These are phyloP conservation scores for Arthrobotrys musiformis DNA, from an alignment of 2,329 filamentous ascomycete genomes.

Conservation along the genomic window DNA sequence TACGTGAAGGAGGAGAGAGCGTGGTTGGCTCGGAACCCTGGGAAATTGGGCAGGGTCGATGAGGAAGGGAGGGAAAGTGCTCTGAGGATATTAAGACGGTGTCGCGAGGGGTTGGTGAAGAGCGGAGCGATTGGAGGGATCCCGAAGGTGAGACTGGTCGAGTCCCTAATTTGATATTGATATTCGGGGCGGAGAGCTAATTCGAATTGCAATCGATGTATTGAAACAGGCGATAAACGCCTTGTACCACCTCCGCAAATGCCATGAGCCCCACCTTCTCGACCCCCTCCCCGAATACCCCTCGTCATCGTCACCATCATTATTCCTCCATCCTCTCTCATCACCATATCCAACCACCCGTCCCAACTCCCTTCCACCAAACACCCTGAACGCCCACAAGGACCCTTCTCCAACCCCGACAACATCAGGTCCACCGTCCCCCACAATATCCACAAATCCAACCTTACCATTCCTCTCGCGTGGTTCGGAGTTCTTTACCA, in stretches of 20 bases:
- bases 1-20: constrained; percentile 57
- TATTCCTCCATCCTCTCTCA: constrained; percentile 19
- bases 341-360: constrained; percentile 59
- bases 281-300: constrained; percentile 10
- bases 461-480: constrained; percentile 63
- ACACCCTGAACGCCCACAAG: constrained; percentile 58
- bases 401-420: constrained; percentile 62
- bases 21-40: constrained; percentile 35
- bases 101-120: constrained; percentile 68
- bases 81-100: constrained; percentile 64
- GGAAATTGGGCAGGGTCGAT: constrained; percentile 29
- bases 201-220: neutral
- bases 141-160: constrained; percentile 64
- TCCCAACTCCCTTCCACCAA: constrained; percentile 65
- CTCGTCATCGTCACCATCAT: neutral
- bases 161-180: neutral
- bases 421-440: constrained; percentile 60
- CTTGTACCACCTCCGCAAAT: constrained; percentile 45
- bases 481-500: constrained; percentile 66
- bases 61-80: constrained; percentile 56
- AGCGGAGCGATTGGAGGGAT: constrained; percentile 66
- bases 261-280: constrained; percentile 26
- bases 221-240: constrained; percentile 64
- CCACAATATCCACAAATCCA: constrained; percentile 62
- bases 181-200: neutral